Base-by-base conservation (phyloP, 2,329 filamentous ascomycete genomes). In the Monosporascus sp. region DNA sequence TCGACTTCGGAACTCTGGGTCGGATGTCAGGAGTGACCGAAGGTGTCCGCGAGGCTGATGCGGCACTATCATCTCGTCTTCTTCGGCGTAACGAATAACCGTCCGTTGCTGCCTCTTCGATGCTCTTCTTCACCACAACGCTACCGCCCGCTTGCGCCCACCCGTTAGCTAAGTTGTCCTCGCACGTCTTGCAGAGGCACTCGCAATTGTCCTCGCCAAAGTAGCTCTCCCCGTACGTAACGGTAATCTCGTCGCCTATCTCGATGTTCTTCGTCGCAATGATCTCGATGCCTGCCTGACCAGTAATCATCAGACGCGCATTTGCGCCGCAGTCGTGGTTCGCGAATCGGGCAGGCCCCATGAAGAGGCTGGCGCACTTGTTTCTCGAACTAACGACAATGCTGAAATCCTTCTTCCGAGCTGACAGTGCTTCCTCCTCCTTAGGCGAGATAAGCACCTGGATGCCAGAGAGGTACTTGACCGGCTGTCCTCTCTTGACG, bases 261-360 rank as follows among this genome's bases (percentile, higher is more conserved):
- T 87, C 82, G 56, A 99, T 97, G 54, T 92, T 81, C 60, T 86
- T 84, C 37, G 85, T 84, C 3, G 94, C 91, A 49, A 96, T 84
- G 53, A 99, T 92, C 65, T 95, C 89, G 75, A 99, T 97, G 37
- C 91, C 91, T 54, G 92, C 86, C 53, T 87, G 84, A 46, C 91
- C 90, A 37, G 85, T 88, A 37, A 91, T 97, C 62, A 89, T 87
- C 45, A 99, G 80, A 65, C 86, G 84, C 8, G 92, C 92, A 74
- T 97, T 99, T 35, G 94, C 91, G 61, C 88, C 82, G 73, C 94
- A 99, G 70, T 99, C 94, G 72, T 99, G 94, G 67, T 99, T 99
- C 26, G 94, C 91, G 69, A 99, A 97, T 49, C 94, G 86, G 37
- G 94, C 94, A 7, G 94, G 95, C 0, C 94, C 94, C 68, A 99